phyloP scores from a whole-genome alignment of 2,329 filamentous ascomycete species.

The Fusarium mexicanum region DNA sequence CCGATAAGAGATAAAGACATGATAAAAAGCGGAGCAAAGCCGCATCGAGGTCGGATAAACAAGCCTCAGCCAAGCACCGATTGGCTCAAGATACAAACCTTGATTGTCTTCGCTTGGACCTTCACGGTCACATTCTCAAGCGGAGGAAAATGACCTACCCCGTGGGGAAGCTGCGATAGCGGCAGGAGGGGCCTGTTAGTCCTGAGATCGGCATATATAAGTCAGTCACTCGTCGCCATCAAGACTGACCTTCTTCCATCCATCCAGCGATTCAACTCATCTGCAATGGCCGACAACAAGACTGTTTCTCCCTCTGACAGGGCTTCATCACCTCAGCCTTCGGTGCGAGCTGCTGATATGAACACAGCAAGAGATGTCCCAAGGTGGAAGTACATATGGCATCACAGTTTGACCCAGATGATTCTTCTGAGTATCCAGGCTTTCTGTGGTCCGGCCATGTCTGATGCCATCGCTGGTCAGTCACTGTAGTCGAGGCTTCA shows the following conservation, averaged over 20 bases:
- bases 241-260: no score
- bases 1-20: background rate
- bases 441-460: constrained; percentile 15
- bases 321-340: background rate
- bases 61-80: background rate
- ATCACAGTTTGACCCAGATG: constrained; percentile 12
- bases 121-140: background rate
- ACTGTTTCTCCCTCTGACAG: background rate
- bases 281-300: background rate
- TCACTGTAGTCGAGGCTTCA: fast-evolving
- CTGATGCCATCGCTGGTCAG: constrained; percentile 9
- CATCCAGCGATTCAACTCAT: no score
- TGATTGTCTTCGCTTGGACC: background rate
- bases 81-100: background rate
- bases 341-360: background rate
- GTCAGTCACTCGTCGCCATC: background rate
- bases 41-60: background rate
- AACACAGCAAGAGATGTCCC: background rate
- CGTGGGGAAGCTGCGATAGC: background rate
- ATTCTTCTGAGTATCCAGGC: constrained; percentile 12
- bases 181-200: background rate
- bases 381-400: constrained; percentile 11
- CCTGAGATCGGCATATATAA: background rate
- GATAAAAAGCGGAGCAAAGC: background rate
- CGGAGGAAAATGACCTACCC: background rate